Evolutionary conservation across 1,284 basidiomycete species (phyloP).

Genomic region (Stygiomarasmius scandens): DNA sequence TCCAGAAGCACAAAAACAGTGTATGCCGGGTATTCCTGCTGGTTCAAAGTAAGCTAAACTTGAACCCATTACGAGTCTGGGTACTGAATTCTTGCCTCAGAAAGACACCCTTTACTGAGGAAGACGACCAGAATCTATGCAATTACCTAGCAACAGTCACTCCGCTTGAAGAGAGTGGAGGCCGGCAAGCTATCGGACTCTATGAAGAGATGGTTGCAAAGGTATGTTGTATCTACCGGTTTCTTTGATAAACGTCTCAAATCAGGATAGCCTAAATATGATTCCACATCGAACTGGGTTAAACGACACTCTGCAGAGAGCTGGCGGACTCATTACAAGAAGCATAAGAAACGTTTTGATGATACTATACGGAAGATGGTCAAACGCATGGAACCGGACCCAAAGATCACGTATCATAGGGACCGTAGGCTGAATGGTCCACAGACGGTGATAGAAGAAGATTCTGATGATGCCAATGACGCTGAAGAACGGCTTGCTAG

Average conservation of each 20-base stretch:
- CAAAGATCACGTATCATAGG: background rate
- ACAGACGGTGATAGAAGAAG: background rate
- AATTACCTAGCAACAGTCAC: constrained; percentile 6
- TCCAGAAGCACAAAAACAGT: background rate
- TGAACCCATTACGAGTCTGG: background rate
- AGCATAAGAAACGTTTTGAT: constrained; percentile 53
- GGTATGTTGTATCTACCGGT: too few relatives aligned
- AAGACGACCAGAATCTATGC: constrained; percentile 13
- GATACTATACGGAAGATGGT: constrained; percentile 39
- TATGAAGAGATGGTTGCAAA: background rate
- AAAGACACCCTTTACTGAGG: constrained; percentile 7
- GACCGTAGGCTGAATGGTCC: background rate
- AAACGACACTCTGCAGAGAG: constrained; percentile 68
- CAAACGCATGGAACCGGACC: background rate
- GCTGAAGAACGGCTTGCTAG: background rate
- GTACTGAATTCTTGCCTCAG: constrained; percentile 2
- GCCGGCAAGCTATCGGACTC: constrained; percentile 1
- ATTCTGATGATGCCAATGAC: background rate
- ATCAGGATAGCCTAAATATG: background rate
- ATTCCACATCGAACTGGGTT: constrained; percentile 43
- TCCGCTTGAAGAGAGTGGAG: constrained; percentile 8
- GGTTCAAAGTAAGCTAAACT: constrained; percentile 7
- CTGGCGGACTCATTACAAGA: constrained; percentile 71
- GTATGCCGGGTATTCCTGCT: constrained; percentile 13
- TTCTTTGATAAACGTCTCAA: too few relatives aligned